Percentiles rank a stretch among this genome's conserved stretches.
These are phyloP conservation scores for Lactarius evosmus DNA, from an alignment of 768 basidiomycete genomes.

Conservation along the genomic window DNA sequence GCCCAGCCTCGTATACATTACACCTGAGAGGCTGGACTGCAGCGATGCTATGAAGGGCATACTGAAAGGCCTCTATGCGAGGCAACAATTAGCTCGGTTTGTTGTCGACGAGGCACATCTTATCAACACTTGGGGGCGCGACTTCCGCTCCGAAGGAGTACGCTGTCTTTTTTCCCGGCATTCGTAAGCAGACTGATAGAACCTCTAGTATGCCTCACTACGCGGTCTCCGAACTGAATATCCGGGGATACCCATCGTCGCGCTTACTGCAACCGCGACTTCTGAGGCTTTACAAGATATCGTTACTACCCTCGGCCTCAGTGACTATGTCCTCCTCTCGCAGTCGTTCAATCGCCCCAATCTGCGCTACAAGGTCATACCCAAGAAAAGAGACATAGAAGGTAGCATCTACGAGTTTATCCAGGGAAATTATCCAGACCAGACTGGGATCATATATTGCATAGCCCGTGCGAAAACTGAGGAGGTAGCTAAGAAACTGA, in stretches of 20 bases:
- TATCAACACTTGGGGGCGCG: slow-evolving; percentile 91
- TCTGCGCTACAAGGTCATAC: slow-evolving; percentile 66
- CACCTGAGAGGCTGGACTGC: slow-evolving; percentile 82
- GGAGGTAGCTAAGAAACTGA: slow-evolving; percentile 65
- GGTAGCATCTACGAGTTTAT: slow-evolving; percentile 71
- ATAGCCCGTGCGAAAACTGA: slow-evolving; percentile 72
- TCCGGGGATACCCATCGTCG: slow-evolving; percentile 87
- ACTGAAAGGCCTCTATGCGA: slow-evolving; percentile 54
- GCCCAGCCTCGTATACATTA: slow-evolving; percentile 78
- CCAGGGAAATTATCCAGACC: slow-evolving; percentile 47
- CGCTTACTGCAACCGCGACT: slow-evolving; percentile 93
- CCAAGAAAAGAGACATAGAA: slow-evolving; percentile 45
- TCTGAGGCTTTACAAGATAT: slow-evolving; percentile 76
- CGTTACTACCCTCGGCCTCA: slow-evolving; percentile 61
- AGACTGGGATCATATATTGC: slow-evolving; percentile 87
- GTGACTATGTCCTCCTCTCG: slow-evolving; percentile 53
- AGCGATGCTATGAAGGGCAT: slow-evolving; percentile 54
- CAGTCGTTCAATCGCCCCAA: slow-evolving; percentile 96
- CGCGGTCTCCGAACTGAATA: slow-evolving; percentile 65
- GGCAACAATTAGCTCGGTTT: slow-evolving; percentile 71
- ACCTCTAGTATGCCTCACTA: slow-evolving; percentile 34
- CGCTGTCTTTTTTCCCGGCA: neutral
- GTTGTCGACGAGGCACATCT: slow-evolving; percentile 98
- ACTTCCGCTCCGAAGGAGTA: slow-evolving; percentile 61
- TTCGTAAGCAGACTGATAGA: neutral